These are phyloP conservation scores for Saccharomycopsis amapae DNA, from an alignment of 805 yeast genomes.

Conservation along the genomic window DNA sequence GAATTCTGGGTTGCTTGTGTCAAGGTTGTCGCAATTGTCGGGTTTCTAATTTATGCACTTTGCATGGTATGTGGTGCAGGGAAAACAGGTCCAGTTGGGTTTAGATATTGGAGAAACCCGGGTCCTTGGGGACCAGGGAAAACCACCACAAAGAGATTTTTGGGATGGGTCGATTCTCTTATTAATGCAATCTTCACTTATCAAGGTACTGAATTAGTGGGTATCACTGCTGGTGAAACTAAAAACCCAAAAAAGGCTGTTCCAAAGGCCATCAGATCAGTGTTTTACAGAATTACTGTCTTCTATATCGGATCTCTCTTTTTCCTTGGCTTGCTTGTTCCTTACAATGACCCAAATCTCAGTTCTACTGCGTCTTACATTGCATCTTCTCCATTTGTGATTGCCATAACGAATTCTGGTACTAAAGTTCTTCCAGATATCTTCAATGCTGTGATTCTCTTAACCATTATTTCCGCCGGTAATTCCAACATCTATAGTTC, in stretches of 20 bases:
- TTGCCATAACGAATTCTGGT: slow-evolving; percentile 64
- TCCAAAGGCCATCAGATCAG: slow-evolving; percentile 66
- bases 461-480: slow-evolving; percentile 71
- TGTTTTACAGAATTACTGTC: slow-evolving; percentile 54
- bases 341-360: slow-evolving; percentile 55
- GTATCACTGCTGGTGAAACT: slow-evolving; percentile 60
- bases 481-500: slow-evolving; percentile 70
- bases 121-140: slow-evolving; percentile 64
- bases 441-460: slow-evolving; percentile 62
- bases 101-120: slow-evolving; percentile 59
- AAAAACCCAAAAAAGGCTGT: slow-evolving; percentile 62
- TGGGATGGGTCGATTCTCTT: slow-evolving; percentile 46
- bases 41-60: slow-evolving; percentile 47
- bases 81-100: slow-evolving; percentile 47
- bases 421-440: slow-evolving; percentile 60
- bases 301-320: slow-evolving; percentile 61
- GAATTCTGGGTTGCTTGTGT: slow-evolving; percentile 52
- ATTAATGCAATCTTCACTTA: slow-evolving; percentile 67
- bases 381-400: slow-evolving; percentile 62
- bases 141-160: slow-evolving; percentile 37
- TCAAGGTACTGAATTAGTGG: slow-evolving; percentile 73
- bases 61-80: slow-evolving; percentile 54
- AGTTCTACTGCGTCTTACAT: slow-evolving; percentile 32
- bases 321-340: slow-evolving; percentile 65
- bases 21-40: slow-evolving; percentile 48